These are phyloP conservation scores for Boletus patriciae DNA, from an alignment of 768 basidiomycete species.

Conservation along the genomic window DNA sequence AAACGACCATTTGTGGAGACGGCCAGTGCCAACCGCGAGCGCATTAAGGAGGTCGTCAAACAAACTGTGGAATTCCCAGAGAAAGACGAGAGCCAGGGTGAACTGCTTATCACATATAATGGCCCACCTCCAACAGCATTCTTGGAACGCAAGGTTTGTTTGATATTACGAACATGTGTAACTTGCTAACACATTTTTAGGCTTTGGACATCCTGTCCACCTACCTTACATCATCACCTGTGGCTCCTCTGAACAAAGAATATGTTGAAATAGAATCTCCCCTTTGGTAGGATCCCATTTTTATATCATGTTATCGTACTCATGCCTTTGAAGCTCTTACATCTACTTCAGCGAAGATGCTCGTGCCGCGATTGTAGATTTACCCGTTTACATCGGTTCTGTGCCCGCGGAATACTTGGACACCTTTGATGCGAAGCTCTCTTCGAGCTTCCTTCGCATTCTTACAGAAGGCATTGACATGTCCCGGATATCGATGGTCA, in stretches of 20 bases:
- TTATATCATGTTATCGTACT: conserved; percentile 9
- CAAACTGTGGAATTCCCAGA: conserved; percentile 91
- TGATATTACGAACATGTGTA: not conserved
- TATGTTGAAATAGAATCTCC: conserved; percentile 91
- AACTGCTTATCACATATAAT: conserved; percentile 72
- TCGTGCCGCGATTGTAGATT: conserved; percentile 66
- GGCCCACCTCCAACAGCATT: conserved; percentile 76
- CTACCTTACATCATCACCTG: conserved; percentile 85
- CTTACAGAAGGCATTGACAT: conserved; percentile 81
- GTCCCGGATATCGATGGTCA: conserved; percentile 82
- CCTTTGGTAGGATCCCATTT: conserved; percentile 57
- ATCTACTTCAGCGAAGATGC: conserved; percentile 82
- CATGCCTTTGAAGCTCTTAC: conserved; percentile 55
- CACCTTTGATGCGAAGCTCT: conserved; percentile 67
- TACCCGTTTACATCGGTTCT: conserved; percentile 79
- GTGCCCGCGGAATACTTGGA: conserved; percentile 80
- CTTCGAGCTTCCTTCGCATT: conserved; percentile 66
- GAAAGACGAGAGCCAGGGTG: conserved; percentile 93
- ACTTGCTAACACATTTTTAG: conserved; percentile 34
- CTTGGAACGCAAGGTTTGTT: conserved; percentile 64
- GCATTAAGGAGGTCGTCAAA: conserved; percentile 52
- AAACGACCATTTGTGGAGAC: conserved; percentile 94
- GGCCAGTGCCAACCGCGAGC: conserved; percentile 58
- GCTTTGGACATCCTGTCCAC: conserved; percentile 84
- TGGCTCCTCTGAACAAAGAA: conserved; percentile 84